Evolutionary conservation across 2,329 filamentous ascomycete genomes (phyloP).

Genomic region (Onygenales sp.): DNA sequence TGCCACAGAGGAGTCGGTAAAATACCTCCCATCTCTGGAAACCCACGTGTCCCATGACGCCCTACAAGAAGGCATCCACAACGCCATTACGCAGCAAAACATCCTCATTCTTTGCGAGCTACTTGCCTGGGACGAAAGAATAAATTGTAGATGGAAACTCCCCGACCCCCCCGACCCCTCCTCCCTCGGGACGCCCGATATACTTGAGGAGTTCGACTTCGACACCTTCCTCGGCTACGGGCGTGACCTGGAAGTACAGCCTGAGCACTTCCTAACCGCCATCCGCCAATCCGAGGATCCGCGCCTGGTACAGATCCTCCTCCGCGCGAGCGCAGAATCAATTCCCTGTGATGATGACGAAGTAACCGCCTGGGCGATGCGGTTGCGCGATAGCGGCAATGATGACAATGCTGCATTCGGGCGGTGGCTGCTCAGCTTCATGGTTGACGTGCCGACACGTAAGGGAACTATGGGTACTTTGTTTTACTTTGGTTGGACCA

Average conservation of each 20-base stretch:
- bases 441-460: conserved; percentile 19
- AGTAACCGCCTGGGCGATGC: conserved; percentile 28
- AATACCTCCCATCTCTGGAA: too few relatives aligned
- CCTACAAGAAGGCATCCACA: conserved; percentile 31
- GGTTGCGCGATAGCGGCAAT: conserved; percentile 10
- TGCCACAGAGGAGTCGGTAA: too few relatives aligned
- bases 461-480: not conserved
- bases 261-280: conserved; percentile 26
- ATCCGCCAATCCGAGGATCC: conserved; percentile 17
- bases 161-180: not conserved
- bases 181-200: conserved; percentile 13
- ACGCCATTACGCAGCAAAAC: conserved; percentile 27
- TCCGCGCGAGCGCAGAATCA: conserved; percentile 30
- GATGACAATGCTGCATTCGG: conserved; percentile 15
- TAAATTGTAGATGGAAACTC: conserved; percentile 10
- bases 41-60: conserved; percentile 20
- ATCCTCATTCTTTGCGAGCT: conserved; percentile 22
- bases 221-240: too few relatives aligned
- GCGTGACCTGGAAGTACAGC: not conserved
- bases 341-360: conserved; percentile 25
- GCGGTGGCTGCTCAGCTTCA: conserved; percentile 26
- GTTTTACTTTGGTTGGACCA: not conserved
- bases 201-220: too few relatives aligned
- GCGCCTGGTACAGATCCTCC: conserved; percentile 22
- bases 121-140: conserved; percentile 29